Base-by-base conservation (phyloP, 2,329 filamentous ascomycete genomes). In the Aspergillus ustus region DNA sequence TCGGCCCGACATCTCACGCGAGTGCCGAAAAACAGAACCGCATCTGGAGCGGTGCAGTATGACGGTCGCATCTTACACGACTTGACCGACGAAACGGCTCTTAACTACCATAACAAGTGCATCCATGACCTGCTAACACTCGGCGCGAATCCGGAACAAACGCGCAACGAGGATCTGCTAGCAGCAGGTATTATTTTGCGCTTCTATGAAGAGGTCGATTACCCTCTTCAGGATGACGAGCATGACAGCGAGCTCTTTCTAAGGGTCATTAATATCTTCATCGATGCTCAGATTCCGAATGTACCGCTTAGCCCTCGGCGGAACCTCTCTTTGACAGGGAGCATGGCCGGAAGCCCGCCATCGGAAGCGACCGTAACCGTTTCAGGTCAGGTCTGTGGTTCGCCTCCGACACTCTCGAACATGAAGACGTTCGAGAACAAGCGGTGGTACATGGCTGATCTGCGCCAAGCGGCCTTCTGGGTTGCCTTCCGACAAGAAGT, bases 401-500 rank as follows among this genome's bases (percentile, higher is more conserved):
- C 50, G 3, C 45, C 40, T 7, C n/a, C 11, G 13, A 8, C 19
- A 17, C 2, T 22, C 2, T 4, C 22, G 2, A 55, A 43, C 9
- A 20, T 13, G 1, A 13, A 7, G 1, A 8, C 40, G 2, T n/a
- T 51, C 9, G 54, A 57, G 17, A 43, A 46, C 4, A 51, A 34
- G 7, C 34, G 54, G 7, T 57, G 54, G 46, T 57, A 50, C 31
- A 57, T 57, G 22, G 52, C 62, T 5, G 73, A 75, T 0, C 70
- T 81, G n/a, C 75, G 74, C 3, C 76, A 78, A 49, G 77, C 78
- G 9, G 74, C 77, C 0, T 79, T 79, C 61, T 82, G 81, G 76
- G 76, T 82, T 3, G 80, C 80, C 6, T 71, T 82, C 20, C 73
- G 81, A 3, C 82, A 83, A 64, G 80, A 83, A 65, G 75, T 83